Conservation (phyloP, 2,329 filamentous ascomycete species). For the Botryosphaeria dothidea region DNA sequence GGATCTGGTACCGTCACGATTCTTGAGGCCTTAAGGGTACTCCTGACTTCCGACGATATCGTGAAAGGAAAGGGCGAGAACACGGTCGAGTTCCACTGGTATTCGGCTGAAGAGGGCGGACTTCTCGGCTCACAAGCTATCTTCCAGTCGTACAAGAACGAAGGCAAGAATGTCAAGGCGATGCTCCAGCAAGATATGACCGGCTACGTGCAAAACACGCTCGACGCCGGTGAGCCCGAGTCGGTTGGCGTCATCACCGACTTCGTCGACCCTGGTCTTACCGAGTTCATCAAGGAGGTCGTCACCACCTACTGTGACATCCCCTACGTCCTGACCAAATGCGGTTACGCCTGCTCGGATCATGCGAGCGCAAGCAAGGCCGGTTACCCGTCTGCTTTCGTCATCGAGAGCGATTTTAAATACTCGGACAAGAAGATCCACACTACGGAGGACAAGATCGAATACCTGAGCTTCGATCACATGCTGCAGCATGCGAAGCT, state of each 20-base stretch:
- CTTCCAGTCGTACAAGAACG: slow-evolving; percentile 76
- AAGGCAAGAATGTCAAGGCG: slow-evolving; percentile 76
- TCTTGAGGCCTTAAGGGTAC: slow-evolving; percentile 81
- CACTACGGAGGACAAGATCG: slow-evolving; percentile 68
- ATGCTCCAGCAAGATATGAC: slow-evolving; percentile 99
- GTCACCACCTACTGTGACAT: slow-evolving; percentile 87
- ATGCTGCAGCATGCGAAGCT: slow-evolving; percentile 89
- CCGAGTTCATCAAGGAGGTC: slow-evolving; percentile 85
- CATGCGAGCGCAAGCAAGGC: slow-evolving; percentile 73
- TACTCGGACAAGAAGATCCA: slow-evolving; percentile 68
- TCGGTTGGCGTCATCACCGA: slow-evolving; percentile 91
- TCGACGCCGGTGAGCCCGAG: slow-evolving; percentile 80
- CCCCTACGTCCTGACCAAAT: slow-evolving; percentile 83
- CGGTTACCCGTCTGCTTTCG: slow-evolving; percentile 73
- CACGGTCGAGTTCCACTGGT: slow-evolving; percentile 96
- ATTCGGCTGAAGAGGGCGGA: slow-evolving; percentile 86
- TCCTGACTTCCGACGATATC: slow-evolving; percentile 73
- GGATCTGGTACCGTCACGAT: slow-evolving; percentile 93
- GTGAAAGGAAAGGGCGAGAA: slow-evolving; percentile 72
- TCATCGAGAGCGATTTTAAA: slow-evolving; percentile 73
- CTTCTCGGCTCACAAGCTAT: slow-evolving; percentile 87
- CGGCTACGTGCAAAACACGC: slow-evolving; percentile 73
- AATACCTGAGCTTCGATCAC: slow-evolving; percentile 78
- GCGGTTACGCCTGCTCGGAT: slow-evolving; percentile 81
- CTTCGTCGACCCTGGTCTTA: slow-evolving; percentile 80